Evolutionary conservation across 139 green algal genomes (phyloP).

Genomic region (Micractinium conductrix): DNA sequence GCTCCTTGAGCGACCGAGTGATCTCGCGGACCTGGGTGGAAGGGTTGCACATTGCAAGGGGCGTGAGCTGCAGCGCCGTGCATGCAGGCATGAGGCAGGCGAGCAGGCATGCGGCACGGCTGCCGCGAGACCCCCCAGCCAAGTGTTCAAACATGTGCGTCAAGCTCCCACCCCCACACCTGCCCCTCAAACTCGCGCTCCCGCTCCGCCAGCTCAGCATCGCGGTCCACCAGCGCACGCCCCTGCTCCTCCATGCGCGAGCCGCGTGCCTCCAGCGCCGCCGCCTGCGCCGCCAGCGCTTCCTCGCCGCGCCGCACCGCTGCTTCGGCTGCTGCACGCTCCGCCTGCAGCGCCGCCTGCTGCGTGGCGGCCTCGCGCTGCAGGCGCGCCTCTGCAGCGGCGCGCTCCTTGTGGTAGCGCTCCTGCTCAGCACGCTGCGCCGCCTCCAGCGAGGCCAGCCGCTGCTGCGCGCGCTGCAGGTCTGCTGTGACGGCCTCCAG

Average conservation of each 20-base stretch:
- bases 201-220: slow-evolving; percentile 41
- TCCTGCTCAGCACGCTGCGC: slow-evolving; percentile 34
- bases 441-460: slow-evolving; percentile 30
- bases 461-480: slow-evolving; percentile 39
- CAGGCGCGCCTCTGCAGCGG: neutral
- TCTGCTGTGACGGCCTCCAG: slow-evolving; percentile 21
- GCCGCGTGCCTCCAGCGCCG: slow-evolving; percentile 23
- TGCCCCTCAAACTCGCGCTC: slow-evolving; percentile 49
- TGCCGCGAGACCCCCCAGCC: too few species aligned
- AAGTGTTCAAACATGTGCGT: too few species aligned
- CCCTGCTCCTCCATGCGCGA: slow-evolving; percentile 35
- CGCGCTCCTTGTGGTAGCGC: slow-evolving; percentile 29
- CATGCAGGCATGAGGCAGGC: neutral
- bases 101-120: neutral
- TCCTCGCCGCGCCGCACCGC: slow-evolving; percentile 18
- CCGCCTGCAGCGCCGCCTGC: neutral
- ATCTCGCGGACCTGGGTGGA: slow-evolving; percentile 39
- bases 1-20: slow-evolving; percentile 46
- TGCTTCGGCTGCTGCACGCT: neutral
- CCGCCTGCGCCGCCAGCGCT: slow-evolving; percentile 9
- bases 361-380: slow-evolving; percentile 5
- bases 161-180: neutral
- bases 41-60: neutral
- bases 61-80: neutral
- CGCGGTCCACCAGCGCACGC: slow-evolving; percentile 38